Evolutionary conservation across 1,284 basidiomycete genomes (phyloP), one percentile per base, ranked within the genome.

Genomic region (Cryptococcus sp.): DNA sequence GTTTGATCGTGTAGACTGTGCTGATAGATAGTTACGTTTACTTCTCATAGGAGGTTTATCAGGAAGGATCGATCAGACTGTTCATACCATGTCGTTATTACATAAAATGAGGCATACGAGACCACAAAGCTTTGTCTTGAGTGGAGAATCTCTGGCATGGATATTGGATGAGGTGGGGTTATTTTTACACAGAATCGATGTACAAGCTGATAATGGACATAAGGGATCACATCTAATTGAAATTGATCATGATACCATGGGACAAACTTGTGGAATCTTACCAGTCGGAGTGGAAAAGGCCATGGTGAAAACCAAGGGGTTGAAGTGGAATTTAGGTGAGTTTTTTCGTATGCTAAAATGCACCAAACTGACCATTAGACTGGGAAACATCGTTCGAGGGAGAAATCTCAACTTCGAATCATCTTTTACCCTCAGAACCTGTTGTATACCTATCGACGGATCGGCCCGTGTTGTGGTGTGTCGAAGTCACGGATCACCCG

Each of bases 21-120:
- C 46, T 36, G 46, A 55, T 55, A 14, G 44, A 66, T 78, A 84
- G 80, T 84, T 85, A 62, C 83, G 86, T 35, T 80, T 93, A 11
- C 78, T 98, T 49, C 78, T 98, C 48, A 83, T 94, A 2, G 94
- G 95, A 4, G 95, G 95, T 0, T 79, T 98, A 2, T 83, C 88
- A 1, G 96, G 95, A 0, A 84, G 95, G 11, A 79, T 98, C 3
- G 96, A 98, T 70, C 95, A 98, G 71, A 97, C 93, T 0, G 79
- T 95, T 2, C 93, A 97, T 67, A 89, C 90, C 0, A 81, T 98
- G 34, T 89, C 91, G 4, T 83, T 87, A 41, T 77, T 98, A 3
- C 85, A 92, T 78, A 92, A 91, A 72, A 79, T 94, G 13, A 84
- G 89, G 15, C 82, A 80, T 61, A 80, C 70, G 6, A 79, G 88